Percentiles rank a stretch among this genome's conserved stretches.
phyloP scores from a whole-genome alignment of 2,329 filamentous ascomycete genomes.

The Juglanconis juglandina region DNA sequence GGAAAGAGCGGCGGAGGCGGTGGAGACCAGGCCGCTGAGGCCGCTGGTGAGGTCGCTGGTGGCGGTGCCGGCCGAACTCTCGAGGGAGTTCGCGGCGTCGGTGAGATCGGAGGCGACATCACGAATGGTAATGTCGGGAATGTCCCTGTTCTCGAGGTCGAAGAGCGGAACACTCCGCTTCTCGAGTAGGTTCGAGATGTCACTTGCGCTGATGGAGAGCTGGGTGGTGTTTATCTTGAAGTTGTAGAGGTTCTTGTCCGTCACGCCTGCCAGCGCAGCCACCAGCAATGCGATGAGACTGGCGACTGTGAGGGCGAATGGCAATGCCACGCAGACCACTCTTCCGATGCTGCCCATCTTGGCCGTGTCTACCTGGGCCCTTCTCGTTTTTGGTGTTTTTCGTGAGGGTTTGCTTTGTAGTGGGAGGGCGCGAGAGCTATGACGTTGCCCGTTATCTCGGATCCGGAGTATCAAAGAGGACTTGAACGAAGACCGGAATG shows the following conservation, averaged over 20 bases:
- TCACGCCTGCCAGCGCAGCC: constrained; percentile 52
- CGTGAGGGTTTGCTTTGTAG: neutral
- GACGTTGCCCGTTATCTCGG: too few relatives aligned
- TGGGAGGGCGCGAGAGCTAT: too few relatives aligned
- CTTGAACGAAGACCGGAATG: neutral
- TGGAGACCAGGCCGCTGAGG: neutral
- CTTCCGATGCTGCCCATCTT: constrained; percentile 54
- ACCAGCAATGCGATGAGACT: constrained; percentile 68
- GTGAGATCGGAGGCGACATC: neutral
- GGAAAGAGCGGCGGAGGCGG: constrained; percentile 4
- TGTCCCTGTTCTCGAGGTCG: constrained; percentile 13
- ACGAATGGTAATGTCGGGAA: constrained; percentile 27
- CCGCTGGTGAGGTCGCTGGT: constrained; percentile 1
- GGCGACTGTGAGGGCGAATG: constrained; percentile 75
- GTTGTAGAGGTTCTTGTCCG: constrained; percentile 54
- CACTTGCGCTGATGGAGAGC: constrained; percentile 49
- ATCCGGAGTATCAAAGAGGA: neutral
- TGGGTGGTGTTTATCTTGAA: constrained; percentile 61
- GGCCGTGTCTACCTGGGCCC: neutral
- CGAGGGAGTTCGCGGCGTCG: neutral
- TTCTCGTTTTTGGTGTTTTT: neutral
- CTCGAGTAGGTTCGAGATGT: constrained; percentile 31
- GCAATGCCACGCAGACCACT: constrained; percentile 81
- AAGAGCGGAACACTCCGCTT: constrained; percentile 9
- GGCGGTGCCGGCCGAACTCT: neutral